Evolutionary conservation across 2,329 filamentous ascomycete species (phyloP).

Genomic region (Metarhizium rileyi): DNA sequence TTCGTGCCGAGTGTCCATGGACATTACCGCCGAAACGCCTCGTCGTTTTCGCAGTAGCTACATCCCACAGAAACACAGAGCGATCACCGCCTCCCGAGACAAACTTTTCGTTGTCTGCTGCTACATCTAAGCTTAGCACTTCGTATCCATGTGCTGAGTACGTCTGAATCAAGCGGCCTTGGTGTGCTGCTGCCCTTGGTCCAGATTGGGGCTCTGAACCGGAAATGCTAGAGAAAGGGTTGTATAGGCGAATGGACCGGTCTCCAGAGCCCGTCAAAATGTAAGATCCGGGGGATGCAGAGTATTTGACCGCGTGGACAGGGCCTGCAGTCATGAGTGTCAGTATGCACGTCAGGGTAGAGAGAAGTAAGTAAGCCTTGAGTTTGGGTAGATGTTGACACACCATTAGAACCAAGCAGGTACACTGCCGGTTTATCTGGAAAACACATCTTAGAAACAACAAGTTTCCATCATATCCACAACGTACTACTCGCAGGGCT

Average conservation of each 20-base stretch:
- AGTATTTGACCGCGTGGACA: slow-evolving; percentile 64
- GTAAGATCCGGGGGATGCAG: slow-evolving; percentile 61
- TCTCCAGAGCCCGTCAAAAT: slow-evolving; percentile 81
- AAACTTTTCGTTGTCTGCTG: slow-evolving; percentile 72
- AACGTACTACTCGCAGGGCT: no score
- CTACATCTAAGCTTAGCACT: slow-evolving; percentile 70
- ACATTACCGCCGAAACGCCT: slow-evolving; percentile 57
- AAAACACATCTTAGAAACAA: slow-evolving; percentile 31
- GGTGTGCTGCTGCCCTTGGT: slow-evolving; percentile 23
- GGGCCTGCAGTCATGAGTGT: slow-evolving; percentile 40
- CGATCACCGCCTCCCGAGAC: slow-evolving; percentile 85
- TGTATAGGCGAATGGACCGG: slow-evolving; percentile 78
- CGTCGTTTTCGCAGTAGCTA: slow-evolving; percentile 66
- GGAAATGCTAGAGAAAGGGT: slow-evolving; percentile 48
- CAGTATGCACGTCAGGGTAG: not conserved
- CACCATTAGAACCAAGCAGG: slow-evolving; percentile 50
- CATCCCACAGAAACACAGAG: slow-evolving; percentile 89
- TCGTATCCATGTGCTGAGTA: slow-evolving; percentile 90
- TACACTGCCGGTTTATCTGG: slow-evolving; percentile 42
- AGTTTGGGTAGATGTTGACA: slow-evolving; percentile 11
- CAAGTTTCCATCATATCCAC: slow-evolving; percentile 11
- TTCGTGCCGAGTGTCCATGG: slow-evolving; percentile 57
- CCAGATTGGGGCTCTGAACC: slow-evolving; percentile 19
- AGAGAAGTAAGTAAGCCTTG: not conserved
- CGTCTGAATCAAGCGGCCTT: slow-evolving; percentile 66